Percentiles rank a stretch among this genome's conserved stretches.
Evolutionary conservation across 768 basidiomycete genomes (phyloP).

Genomic region (Mycena albidolilacea): DNA sequence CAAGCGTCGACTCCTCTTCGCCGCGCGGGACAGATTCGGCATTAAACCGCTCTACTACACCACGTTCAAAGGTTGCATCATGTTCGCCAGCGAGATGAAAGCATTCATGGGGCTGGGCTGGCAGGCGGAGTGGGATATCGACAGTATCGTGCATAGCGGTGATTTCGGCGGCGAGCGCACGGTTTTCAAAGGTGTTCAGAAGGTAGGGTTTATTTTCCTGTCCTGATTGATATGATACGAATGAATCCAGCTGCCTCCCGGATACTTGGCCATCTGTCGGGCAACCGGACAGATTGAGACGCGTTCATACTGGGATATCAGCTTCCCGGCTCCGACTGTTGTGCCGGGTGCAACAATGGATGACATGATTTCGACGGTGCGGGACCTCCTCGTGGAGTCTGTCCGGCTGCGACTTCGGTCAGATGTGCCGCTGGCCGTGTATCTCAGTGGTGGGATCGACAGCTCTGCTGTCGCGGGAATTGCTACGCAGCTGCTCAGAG

Average conservation of each 20-base stretch:
- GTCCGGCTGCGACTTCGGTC: conserved; percentile 30
- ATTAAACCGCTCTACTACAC: conserved; percentile 11
- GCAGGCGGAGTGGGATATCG: not conserved
- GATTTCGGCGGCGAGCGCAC: not conserved
- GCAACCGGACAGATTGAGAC: not conserved
- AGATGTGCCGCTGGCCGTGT: conserved; percentile 35
- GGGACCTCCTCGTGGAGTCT: conserved; percentile 30
- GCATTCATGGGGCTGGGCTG: not conserved
- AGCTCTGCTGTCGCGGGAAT: conserved; percentile 36
- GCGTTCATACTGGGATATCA: not conserved
- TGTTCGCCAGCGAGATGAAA: conserved; percentile 8
- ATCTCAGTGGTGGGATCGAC: conserved; percentile 39
- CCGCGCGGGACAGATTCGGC: conserved; percentile 9
- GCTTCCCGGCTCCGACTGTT: not conserved
- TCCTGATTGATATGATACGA: not conserved
- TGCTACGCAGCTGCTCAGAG: conserved; percentile 20
- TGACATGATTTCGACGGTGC: not conserved
- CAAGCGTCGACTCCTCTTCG: conserved; percentile 5
- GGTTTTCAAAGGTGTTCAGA: conserved; percentile 4
- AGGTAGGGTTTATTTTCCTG: not conserved
- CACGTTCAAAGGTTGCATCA: conserved; percentile 3
- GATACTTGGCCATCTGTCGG: not conserved
- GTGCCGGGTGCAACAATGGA: not conserved
- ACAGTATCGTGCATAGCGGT: conserved; percentile 1
- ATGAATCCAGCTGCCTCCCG: not conserved